Base-by-base conservation (phyloP, 345 rosid genomes). In the Ricinus communis region DNA sequence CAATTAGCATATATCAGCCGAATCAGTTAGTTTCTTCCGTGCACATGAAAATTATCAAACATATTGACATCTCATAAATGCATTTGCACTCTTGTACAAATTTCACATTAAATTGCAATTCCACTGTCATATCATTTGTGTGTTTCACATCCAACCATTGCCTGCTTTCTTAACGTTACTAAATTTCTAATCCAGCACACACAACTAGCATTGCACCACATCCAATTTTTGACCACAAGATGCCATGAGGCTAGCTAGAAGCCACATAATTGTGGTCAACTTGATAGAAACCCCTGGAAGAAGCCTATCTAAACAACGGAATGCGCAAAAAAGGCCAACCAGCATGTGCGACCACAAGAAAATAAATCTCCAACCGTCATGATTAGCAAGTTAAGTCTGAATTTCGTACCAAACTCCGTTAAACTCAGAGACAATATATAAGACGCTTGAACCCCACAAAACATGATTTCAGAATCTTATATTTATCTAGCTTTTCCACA, bases 181-280 rank as follows among this genome's bases (percentile, higher is more conserved):
- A 43, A 43, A 36, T 3, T 16, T 33, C 45, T 15, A 15, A 57
- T 24, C 60, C 19, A 9, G 5, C 14, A 51, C 65, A 10, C 14
- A 51, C 65, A 5, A 21, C 18, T 5, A 16, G 5, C 14, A 19
- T 25, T 18, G 25, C 71, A 18, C 40, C 1, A 18, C 40, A 41
- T 51, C 65, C 66, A 41, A 47, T 16, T 61, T 18, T 41, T 24
- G 56, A 63, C 73, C 73, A 56, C 83, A 73, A 64, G 66, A 41
- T 40, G 66, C 47, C 62, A 22, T 40, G 50, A 67, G 76, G 76
- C 71, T 21, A 22, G 11, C 52, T 56, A 2, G 53, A 73, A 25
- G 45, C 64, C 76, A 70, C 76, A 60, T 19, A 71, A 16, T 60
- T 73, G 77, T 54, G 75, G 75, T 76, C 74, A 66, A 80, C 40